Conservation (phyloP, 495 filamentous ascomycete genomes). For the Trypethelium eluteriae region DNA sequence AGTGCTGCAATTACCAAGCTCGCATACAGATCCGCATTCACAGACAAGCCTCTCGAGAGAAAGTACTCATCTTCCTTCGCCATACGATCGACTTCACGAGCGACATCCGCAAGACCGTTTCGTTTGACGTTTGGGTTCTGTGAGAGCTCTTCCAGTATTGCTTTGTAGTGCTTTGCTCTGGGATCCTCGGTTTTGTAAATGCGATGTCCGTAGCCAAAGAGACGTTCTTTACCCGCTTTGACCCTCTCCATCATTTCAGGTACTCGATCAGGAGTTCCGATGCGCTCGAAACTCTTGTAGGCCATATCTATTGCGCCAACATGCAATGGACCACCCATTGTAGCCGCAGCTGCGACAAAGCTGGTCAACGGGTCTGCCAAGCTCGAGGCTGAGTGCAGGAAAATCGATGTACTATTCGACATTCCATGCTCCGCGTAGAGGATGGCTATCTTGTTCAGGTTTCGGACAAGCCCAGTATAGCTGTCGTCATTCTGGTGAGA, state of each 20-base stretch:
- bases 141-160: background rate
- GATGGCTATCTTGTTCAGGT: background rate
- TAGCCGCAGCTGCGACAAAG: slow-evolving; percentile 42
- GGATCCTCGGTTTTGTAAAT: slow-evolving; percentile 34
- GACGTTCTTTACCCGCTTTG: slow-evolving; percentile 44
- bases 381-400: slow-evolving; percentile 45
- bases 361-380: slow-evolving; percentile 22
- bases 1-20: too few species aligned
- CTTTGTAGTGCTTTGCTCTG: background rate
- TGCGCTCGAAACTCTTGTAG: slow-evolving; percentile 41
- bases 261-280: slow-evolving; percentile 42
- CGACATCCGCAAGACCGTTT: background rate
- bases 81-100: background rate
- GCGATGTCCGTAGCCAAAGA: slow-evolving; percentile 56
- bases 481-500: background rate
- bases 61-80: slow-evolving; percentile 1
- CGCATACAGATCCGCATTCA: background rate
- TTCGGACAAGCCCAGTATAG: slow-evolving; percentile 25
- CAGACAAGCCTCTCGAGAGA: background rate
- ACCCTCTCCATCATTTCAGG: slow-evolving; percentile 44
- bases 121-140: background rate
- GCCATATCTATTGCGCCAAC: slow-evolving; percentile 53
- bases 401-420: slow-evolving; percentile 46
- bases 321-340: slow-evolving; percentile 51
- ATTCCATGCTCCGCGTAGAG: slow-evolving; percentile 44